These are phyloP conservation scores for Elaeis oleifera DNA, from an alignment of 202 grass and related monocot species.

Conservation along the genomic window DNA sequence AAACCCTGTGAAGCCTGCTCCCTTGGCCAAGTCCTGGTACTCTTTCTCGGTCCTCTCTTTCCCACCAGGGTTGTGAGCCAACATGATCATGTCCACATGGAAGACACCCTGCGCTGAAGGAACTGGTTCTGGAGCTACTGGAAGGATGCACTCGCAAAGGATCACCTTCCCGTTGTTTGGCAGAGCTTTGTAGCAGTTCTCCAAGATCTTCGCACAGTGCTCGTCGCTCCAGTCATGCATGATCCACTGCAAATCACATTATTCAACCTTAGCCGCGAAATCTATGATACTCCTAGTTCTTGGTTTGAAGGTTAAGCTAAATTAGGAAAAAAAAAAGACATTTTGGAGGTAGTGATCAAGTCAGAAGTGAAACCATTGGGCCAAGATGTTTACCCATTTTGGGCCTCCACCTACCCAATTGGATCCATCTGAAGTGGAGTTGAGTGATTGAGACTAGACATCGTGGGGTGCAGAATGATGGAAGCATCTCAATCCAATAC, in stretches of 20 bases:
- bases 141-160: conserved; percentile 52
- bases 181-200: conserved; percentile 69
- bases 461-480: too few species aligned
- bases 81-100: conserved; percentile 71
- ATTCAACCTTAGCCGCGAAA: too few species aligned
- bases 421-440: too few species aligned
- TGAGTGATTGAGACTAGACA: too few species aligned
- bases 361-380: too few species aligned
- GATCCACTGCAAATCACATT: conserved; percentile 40
- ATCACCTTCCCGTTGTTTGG: conserved; percentile 68
- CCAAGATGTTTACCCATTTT: too few species aligned
- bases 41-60: conserved; percentile 71
- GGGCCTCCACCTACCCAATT: too few species aligned
- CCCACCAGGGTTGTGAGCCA: conserved; percentile 57
- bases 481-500: too few species aligned
- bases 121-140: conserved; percentile 32
- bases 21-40: conserved; percentile 40
- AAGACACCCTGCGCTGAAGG: conserved; percentile 40
- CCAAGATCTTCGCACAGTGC: conserved; percentile 48
- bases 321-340: too few species aligned
- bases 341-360: too few species aligned
- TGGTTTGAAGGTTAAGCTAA: too few species aligned
- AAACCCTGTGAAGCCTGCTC: conserved; percentile 40
- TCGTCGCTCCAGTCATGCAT: conserved; percentile 73
- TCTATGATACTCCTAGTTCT: too few species aligned